Base-by-base conservation (phyloP, 345 rosid genomes). In the Corymbia maculata region DNA sequence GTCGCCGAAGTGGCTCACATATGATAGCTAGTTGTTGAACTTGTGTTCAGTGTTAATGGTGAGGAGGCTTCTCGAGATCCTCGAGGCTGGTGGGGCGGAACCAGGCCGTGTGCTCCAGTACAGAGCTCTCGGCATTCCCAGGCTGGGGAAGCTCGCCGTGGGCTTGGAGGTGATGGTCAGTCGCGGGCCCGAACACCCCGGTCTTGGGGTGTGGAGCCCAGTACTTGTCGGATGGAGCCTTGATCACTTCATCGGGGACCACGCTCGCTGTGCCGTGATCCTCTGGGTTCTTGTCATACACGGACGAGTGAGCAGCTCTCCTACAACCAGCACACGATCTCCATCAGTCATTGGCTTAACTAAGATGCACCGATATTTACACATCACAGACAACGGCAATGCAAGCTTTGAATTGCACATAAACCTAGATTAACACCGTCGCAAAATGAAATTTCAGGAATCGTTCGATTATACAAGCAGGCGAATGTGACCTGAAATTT, bases 151-250 rank as follows among this genome's bases (percentile, higher is more conserved):
- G 75, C 61, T 85, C 86, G 6, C 88, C 93, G 4, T 84, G 52
- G 12, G 91, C 90, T 75, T 89, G 5, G 91, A 6, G 64, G 49
- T 64, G 87, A 19, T 90, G 90, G 42, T 92, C 95, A 2, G 93
- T 14, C 42, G 94, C 93, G 8, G 99, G 99, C 30, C 98, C 98
- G 49, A 97, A 97, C 84, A 97, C 97, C 84, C 98, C 99, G 2
- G 99, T 97, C 88, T 92, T 93, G 6, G 99, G 99, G 88, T 97
- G 95, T 8, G 99, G 99, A n/a, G 95, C 96, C 98, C 99, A 97
- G 87, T 97, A 97, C 89, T 97, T 92, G 50, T 95, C 95, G 12
- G 99, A 92, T 61, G 92, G 89, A 30, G 95, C 93, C 90, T 91
- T 86, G 66, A 97, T 94, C 88, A 96, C 92, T 79, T 96, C 93